phyloP scores from a whole-genome alignment of 2,329 filamentous ascomycete genomes.

The Bipolaris sorokiniana region DNA sequence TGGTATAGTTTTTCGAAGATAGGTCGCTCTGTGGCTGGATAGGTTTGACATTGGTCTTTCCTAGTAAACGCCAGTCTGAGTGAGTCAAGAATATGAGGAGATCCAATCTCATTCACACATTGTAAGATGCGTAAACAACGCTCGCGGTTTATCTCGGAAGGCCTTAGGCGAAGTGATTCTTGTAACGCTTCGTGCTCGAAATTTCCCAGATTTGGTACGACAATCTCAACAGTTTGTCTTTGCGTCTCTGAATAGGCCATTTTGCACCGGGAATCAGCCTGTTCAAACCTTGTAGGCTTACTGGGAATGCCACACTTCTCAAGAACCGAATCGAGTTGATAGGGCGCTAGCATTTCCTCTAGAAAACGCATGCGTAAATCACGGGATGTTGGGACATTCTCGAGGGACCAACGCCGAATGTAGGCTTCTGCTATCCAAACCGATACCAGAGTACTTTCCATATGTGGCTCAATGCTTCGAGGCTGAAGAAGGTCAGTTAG shows the following conservation, averaged over 20 bases:
- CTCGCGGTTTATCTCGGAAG: not conserved
- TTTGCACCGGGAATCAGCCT: not conserved
- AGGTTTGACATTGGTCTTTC: not conserved
- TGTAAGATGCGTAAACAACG: conserved; percentile 9
- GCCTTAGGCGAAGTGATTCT: not conserved
- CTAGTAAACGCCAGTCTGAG: not conserved
- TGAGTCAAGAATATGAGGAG: conserved; percentile 7
- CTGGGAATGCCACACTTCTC: conserved; percentile 1
- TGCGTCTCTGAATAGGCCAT: not conserved
- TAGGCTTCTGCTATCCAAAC: conserved; percentile 11
- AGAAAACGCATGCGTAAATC: conserved; percentile 11
- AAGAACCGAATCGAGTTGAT: conserved; percentile 7
- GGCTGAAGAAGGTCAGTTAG: conserved; percentile 6
- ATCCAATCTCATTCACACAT: conserved; percentile 13
- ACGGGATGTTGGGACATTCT: conserved; percentile 1
- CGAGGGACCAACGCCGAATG: not conserved
- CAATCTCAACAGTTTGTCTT: conserved; percentile 1
- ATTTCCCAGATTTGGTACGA: not conserved
- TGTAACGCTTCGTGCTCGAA: not conserved
- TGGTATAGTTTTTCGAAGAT: conserved; percentile 6
- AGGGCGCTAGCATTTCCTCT: conserved; percentile 5
- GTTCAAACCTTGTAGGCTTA: not conserved
- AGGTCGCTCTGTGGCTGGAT: conserved; percentile 1
- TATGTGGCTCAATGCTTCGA: not conserved
- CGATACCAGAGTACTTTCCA: conserved; percentile 5